A percentile compares a stretch with the other conserved stretches of the same genome.
phyloP scores from a whole-genome alignment of 2,329 filamentous ascomycete species.

The Lecanicillium sp. region DNA sequence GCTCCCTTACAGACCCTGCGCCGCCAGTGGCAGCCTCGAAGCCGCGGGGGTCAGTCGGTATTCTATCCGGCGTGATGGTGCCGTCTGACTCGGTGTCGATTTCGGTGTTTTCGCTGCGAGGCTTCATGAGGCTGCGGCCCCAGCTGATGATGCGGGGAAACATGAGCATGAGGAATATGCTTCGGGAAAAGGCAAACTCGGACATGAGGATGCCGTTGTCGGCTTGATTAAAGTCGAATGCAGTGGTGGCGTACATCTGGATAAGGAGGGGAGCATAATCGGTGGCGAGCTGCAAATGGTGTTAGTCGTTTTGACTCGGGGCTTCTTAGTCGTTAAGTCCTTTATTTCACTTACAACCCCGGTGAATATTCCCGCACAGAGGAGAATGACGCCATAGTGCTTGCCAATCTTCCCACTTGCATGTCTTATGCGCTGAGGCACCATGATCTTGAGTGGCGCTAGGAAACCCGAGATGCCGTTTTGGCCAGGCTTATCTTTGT shows the following conservation, averaged over 20 bases:
- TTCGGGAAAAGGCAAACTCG: conserved; percentile 44
- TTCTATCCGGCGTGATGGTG: conserved; percentile 8
- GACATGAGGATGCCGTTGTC: conserved; percentile 51
- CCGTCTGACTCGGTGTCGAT: conserved; percentile 7
- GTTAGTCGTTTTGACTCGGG: background rate
- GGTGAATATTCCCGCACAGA: conserved; percentile 58
- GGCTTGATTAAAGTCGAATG: conserved; percentile 44
- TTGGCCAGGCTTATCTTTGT: conserved; percentile 19
- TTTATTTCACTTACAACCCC: conserved; percentile 41
- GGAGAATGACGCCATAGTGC: conserved; percentile 54
- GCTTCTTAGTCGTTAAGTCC: conserved; percentile 2
- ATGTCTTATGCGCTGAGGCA: conserved; percentile 46
- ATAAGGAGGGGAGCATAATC: conserved; percentile 57
- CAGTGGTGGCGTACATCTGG: conserved; percentile 49
- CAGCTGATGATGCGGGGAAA: conserved; percentile 44
- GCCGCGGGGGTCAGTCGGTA: conserved; percentile 29
- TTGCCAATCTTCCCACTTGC: conserved; percentile 39
- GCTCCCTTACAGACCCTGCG: conserved; percentile 36
- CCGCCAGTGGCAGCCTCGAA: conserved; percentile 31
- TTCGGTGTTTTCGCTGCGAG: conserved; percentile 7
- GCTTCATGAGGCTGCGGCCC: conserved; percentile 23
- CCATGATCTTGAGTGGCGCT: conserved; percentile 53
- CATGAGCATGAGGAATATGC: conserved; percentile 44
- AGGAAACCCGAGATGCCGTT: conserved; percentile 46
- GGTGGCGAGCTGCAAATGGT: conserved; percentile 44